A percentile compares a stretch with the other conserved stretches of the same genome.
phyloP scores from a whole-genome alignment of 371 early-diverging fungal species.

The Mucor saturninus region DNA sequence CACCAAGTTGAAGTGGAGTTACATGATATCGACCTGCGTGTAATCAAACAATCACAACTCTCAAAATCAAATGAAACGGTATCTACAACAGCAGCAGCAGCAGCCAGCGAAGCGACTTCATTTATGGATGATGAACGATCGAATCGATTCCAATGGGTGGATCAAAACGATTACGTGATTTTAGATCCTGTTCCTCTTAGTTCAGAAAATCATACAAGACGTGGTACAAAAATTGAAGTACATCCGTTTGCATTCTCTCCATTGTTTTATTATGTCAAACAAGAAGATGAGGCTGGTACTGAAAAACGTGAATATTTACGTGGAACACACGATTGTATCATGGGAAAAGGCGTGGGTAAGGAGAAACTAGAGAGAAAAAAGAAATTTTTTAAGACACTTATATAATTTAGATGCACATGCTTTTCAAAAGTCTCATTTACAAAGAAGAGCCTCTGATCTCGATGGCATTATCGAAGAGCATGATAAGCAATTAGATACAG shows the following conservation, averaged over 20 bases:
- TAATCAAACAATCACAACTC: conserved; percentile 5
- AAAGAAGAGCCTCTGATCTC: conserved; percentile 20
- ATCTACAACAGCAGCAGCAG: too few species aligned
- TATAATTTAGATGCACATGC: conserved; percentile 16
- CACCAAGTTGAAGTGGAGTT: conserved; percentile 39
- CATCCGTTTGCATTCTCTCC: conserved; percentile 62
- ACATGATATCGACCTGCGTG: conserved; percentile 37
- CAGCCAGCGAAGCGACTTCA: background rate
- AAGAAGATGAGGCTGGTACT: conserved; percentile 31
- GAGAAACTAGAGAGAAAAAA: background rate
- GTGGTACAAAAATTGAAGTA: conserved; percentile 35
- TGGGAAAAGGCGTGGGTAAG: conserved; percentile 43
- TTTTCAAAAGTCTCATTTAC: conserved; percentile 22
- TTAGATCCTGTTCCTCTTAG: conserved; percentile 9
- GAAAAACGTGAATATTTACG: conserved; percentile 34
- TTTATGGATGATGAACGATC: background rate
- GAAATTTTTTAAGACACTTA: background rate
- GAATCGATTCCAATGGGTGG: conserved; percentile 30
- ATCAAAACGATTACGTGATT: conserved; percentile 37
- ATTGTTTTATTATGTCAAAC: conserved; percentile 51
- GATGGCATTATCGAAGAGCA: conserved; percentile 19
- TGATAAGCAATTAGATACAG: conserved; percentile 22
- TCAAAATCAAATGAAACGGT: too few species aligned
- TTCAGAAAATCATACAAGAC: background rate
- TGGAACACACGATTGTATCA: conserved; percentile 39